phyloP scores from a whole-genome alignment of 805 yeast genomes.

The Starmerella apis region DNA sequence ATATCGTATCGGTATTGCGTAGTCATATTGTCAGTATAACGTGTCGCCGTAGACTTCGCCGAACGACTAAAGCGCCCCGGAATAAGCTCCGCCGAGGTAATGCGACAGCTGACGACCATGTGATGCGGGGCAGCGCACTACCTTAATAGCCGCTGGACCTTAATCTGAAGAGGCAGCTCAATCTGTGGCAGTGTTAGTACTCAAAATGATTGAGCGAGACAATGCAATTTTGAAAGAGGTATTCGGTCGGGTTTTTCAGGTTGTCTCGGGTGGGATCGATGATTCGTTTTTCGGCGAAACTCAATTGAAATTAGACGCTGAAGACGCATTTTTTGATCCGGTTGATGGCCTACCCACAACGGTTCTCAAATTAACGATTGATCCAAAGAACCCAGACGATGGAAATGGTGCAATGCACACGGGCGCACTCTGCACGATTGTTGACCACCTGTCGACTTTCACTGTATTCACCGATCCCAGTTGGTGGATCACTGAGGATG shows the following conservation, averaged over 20 bases:
- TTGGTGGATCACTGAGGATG: constrained; percentile 14
- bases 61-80: no score
- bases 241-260: not conserved
- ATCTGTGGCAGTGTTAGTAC: not conserved
- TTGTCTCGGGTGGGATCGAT: not conserved
- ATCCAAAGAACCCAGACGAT: constrained; percentile 1
- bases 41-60: no score
- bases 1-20: no score
- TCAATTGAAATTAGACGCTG: constrained; percentile 3
- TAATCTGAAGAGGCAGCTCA: not conserved
- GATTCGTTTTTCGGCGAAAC: constrained; percentile 13
- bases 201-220: not conserved
- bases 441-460: constrained; percentile 18
- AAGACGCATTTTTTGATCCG: constrained; percentile 15
- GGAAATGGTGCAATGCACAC: constrained; percentile 12
- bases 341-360: constrained; percentile 18
- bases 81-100: not conserved
- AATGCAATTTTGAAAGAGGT: not conserved
- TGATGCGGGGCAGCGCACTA: constrained; percentile 2
- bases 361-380: constrained; percentile 7
- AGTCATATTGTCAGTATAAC: no score
- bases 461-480: constrained; percentile 12
- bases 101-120: not conserved
- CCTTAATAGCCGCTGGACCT: not conserved
- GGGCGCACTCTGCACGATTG: constrained; percentile 17